Evolutionary conservation across 345 rosid species (phyloP).

Genomic region (Bruguiera sexangula): DNA sequence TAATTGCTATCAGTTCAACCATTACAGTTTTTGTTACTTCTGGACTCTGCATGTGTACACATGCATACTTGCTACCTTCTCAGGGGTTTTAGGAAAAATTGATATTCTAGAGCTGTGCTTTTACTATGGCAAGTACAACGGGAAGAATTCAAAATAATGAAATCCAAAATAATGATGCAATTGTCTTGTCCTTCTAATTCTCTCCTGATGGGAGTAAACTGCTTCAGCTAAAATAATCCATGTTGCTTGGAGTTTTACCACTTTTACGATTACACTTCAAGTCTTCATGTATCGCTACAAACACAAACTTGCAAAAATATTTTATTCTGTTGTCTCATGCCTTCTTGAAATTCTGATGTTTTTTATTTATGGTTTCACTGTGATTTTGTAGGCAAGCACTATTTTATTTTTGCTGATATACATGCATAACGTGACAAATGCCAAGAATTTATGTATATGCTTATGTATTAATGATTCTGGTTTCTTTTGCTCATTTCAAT

Average conservation of each 20-base stretch:
- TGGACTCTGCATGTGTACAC: not conserved
- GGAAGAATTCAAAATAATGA: too few species aligned
- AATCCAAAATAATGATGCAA: too few species aligned
- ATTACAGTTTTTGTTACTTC: not conserved
- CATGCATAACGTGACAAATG: not conserved
- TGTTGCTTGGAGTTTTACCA: not conserved
- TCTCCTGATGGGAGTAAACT: not conserved
- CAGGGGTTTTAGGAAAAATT: not conserved
- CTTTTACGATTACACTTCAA: too few species aligned
- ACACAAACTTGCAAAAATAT: not conserved
- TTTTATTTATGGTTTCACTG: too few species aligned
- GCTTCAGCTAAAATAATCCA: not conserved
- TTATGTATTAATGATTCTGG: constrained; percentile 3
- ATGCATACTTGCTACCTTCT: not conserved
- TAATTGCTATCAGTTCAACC: not conserved
- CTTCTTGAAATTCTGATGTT: not conserved
- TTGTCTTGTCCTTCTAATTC: too few species aligned
- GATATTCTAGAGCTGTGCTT: not conserved
- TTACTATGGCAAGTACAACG: too few species aligned
- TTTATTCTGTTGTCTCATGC: not conserved
- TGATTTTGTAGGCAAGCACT: not conserved
- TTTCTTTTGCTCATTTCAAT: constrained; percentile 13
- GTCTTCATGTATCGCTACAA: not conserved
- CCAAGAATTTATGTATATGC: not conserved
- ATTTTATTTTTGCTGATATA: not conserved